Evolutionary conservation across 2,329 filamentous ascomycete genomes (phyloP).

Genomic region (Colletotrichum sidae): DNA sequence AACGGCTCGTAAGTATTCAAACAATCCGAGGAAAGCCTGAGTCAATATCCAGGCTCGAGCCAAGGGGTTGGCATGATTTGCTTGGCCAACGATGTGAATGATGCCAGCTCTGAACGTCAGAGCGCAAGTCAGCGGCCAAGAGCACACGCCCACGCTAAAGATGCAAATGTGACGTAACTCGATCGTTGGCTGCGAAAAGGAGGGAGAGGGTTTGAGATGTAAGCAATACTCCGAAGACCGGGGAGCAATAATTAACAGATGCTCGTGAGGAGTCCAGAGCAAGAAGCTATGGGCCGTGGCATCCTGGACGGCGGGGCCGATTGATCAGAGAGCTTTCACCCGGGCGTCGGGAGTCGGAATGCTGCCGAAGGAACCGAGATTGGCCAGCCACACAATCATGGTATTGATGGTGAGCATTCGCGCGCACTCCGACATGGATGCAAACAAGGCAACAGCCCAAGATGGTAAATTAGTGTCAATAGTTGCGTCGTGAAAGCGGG

Average conservation of each 20-base stretch:
- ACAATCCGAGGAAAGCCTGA: conserved; percentile 6
- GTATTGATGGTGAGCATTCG: background rate
- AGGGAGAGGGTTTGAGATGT: conserved; percentile 1
- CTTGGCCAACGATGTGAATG: conserved; percentile 16
- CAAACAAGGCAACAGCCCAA: conserved; percentile 3
- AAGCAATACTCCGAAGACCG: background rate
- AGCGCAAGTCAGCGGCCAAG: conserved; percentile 6
- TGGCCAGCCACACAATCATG: too few relatives aligned
- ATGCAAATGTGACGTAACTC: background rate
- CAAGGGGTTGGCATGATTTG: conserved; percentile 8
- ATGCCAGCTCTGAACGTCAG: conserved; percentile 26
- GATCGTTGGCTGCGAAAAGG: background rate
- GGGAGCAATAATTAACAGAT: background rate
- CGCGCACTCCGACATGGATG: background rate
- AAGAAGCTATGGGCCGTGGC: conserved; percentile 12
- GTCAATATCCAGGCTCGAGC: conserved; percentile 23
- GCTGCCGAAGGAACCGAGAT: too few relatives aligned
- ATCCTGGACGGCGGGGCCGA: conserved; percentile 5
- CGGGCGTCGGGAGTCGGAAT: too few relatives aligned
- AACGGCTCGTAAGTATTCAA: background rate
- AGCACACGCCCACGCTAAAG: conserved; percentile 7
- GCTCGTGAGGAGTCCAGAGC: conserved; percentile 11
- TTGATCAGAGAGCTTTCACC: conserved; percentile 6
- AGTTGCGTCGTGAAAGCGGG: conserved; percentile 2
- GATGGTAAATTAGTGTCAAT: background rate